phyloP scores from a whole-genome alignment of 2,329 filamentous ascomycete genomes.

The Beauveria australis region DNA sequence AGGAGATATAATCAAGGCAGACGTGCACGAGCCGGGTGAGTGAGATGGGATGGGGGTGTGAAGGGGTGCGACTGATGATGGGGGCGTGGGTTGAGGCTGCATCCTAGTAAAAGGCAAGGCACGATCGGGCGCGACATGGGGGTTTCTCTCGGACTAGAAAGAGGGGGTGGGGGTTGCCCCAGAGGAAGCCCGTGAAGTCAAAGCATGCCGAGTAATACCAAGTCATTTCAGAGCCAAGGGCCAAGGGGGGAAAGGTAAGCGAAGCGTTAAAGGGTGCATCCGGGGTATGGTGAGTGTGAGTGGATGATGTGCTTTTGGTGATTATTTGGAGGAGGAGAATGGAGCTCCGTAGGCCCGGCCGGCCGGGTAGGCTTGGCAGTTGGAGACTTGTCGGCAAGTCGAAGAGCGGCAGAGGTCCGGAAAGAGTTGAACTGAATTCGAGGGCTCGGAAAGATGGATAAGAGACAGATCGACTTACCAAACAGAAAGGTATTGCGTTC shows the following conservation, averaged over 20 bases:
- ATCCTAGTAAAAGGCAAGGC: neutral
- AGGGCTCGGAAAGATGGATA: neutral
- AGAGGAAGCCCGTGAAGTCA: neutral
- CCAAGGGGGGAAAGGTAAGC: conserved; percentile 3
- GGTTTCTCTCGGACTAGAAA: neutral
- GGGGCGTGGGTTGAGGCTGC: conserved; percentile 4
- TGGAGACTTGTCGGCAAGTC: neutral
- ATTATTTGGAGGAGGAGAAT: neutral
- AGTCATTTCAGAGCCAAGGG: neutral
- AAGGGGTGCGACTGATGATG: conserved; percentile 1
- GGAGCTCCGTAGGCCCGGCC: conserved; percentile 8
- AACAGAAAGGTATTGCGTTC: neutral
- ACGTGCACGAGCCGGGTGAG: neutral
- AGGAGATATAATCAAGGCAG: conserved; percentile 2
- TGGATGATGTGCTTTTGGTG: conserved; percentile 1
- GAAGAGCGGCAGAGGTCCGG: neutral
- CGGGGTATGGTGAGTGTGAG: neutral
- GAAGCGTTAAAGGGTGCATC: neutral
- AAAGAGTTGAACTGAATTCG: neutral
- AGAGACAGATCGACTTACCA: neutral
- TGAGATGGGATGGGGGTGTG: conserved; percentile 5
- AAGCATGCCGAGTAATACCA: neutral
- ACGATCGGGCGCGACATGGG: conserved; percentile 5
- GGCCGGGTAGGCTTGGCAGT: conserved; percentile 2
- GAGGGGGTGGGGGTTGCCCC: neutral